phyloP scores from a whole-genome alignment of 495 filamentous ascomycete genomes.

The Chaetomium fimeti region DNA sequence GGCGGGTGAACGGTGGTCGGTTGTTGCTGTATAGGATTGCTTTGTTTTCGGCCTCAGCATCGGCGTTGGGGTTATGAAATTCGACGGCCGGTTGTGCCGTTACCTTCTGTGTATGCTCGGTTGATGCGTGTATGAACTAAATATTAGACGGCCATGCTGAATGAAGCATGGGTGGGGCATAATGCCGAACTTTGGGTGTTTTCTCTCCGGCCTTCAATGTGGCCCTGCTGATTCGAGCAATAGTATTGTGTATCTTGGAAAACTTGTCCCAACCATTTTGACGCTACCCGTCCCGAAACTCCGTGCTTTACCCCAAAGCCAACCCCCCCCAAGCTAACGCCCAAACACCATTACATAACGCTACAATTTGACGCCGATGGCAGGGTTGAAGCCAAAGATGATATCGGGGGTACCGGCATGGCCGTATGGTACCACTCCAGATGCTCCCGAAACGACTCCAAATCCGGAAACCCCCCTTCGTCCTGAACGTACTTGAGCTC shows the following conservation, averaged over 20 bases:
- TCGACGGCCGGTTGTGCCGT: constrained; percentile 7
- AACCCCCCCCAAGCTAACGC: constrained; percentile 7
- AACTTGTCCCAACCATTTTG: neutral
- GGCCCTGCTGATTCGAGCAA: neutral
- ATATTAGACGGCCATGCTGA: neutral
- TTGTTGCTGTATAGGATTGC: neutral
- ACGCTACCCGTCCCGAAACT: neutral
- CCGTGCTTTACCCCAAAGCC: neutral
- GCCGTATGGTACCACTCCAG: constrained; percentile 49
- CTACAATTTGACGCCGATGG: constrained; percentile 30
- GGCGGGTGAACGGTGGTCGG: neutral
- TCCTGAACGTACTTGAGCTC: constrained; percentile 46
- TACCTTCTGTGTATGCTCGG: constrained; percentile 8
- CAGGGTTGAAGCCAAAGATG: constrained; percentile 21
- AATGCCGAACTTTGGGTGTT: neutral
- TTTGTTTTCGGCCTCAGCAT: constrained; percentile 9
- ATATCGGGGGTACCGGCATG: constrained; percentile 32
- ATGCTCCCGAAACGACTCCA: constrained; percentile 45
- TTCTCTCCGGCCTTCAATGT: neutral
- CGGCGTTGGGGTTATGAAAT: constrained; percentile 8
- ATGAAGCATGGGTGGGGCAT: neutral
- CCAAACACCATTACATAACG: constrained; percentile 43
- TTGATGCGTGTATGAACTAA: neutral
- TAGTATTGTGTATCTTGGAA: neutral
- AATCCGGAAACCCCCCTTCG: constrained; percentile 42